Evolutionary conservation across 83 land plant species (phyloP).

Genomic region (Picea engelmannii): DNA sequence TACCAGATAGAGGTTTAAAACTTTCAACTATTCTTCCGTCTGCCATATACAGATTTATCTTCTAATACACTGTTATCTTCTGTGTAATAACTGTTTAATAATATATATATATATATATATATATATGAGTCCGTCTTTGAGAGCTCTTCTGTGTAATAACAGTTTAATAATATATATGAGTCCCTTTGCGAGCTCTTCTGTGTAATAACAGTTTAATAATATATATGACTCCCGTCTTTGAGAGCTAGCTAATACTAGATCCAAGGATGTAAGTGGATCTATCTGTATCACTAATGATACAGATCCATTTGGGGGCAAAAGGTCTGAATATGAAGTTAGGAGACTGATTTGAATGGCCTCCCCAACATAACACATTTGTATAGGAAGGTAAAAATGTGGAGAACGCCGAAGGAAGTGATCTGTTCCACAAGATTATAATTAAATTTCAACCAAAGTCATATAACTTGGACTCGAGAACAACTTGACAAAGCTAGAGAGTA

Average conservation of each 20-base stretch:
- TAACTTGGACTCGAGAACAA: too few relatives aligned
- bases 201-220: neutral
- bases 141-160: neutral
- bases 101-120: neutral
- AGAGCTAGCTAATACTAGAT: neutral
- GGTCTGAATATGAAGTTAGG: neutral
- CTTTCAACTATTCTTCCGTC: too few relatives aligned
- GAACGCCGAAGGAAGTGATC: too few relatives aligned
- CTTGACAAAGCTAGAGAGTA: too few relatives aligned
- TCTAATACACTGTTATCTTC: neutral
- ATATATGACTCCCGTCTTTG: neutral
- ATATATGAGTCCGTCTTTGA: too few relatives aligned
- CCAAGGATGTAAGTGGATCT: neutral
- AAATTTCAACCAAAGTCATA: too few relatives aligned
- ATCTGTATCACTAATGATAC: neutral
- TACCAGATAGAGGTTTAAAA: neutral
- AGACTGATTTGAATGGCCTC: neutral
- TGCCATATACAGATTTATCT: neutral
- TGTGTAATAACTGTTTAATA: neutral
- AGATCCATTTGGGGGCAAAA: neutral
- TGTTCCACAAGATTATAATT: too few relatives aligned
- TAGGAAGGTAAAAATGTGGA: neutral
- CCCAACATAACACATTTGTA: neutral
- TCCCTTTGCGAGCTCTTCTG: neutral
- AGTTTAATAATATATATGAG: neutral